Evolutionary conservation across 1,284 basidiomycete genomes (phyloP), one percentile per base, ranked within the genome.

Genomic region (Ceratobasidium sp.): DNA sequence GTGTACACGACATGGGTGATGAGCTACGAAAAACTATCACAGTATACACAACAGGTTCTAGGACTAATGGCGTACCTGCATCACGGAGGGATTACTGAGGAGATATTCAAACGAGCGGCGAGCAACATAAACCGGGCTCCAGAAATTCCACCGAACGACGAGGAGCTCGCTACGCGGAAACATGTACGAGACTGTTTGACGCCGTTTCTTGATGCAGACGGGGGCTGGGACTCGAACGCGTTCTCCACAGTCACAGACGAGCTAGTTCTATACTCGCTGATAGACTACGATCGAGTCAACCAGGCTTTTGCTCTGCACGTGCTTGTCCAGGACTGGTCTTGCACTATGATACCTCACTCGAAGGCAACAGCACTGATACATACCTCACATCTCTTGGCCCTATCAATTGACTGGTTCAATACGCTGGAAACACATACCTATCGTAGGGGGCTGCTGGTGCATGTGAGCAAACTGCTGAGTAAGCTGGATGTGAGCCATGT

Each of bases 1-100:
- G n/a, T n/a, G n/a, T n/a, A 7, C 3, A 42, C 42, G 26, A n/a
- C n/a, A n/a, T n/a, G 65, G 42, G 46, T 26, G 44, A 48, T 67
- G 42, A 48, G 46, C 50, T 69, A 69, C 50, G 28, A 69, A 4
- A 10, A 2, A 10, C 67, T 52, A 7, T 40, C n/a, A 28, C 46
- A 3, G 46, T n/a, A 28, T 46, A 28, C 62, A n/a, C 62, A 38
- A 17, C 50, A 23, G 3, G 5, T 69, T 3, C 50, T 69, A 17
- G n/a, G 48, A 23, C 48, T 69, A 13, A 54, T 69, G 48, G 46
- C 67, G n/a, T 54, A 10, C 38, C 23, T 69, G 4, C 48, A 69
- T 38, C 23, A 54, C 13, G 48, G 17, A 28, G 15, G 4, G 15
- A 69, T 69, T 7, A 54, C 28, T 1, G 48, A 52, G 38, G 46